Evolutionary conservation across 164 flowering plant genomes (phyloP).

Genomic region (Malania oleifera): DNA sequence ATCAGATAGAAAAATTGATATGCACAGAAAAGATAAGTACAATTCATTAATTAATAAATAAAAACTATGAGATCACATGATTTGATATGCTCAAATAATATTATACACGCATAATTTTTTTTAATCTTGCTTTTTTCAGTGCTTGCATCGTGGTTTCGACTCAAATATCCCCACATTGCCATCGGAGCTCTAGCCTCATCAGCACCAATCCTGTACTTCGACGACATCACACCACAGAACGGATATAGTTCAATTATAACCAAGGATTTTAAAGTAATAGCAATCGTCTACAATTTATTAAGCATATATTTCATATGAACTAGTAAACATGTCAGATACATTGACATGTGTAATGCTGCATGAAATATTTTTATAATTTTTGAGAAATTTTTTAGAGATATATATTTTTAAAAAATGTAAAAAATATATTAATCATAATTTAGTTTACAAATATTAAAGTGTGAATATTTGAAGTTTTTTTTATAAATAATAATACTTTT

Average conservation of each 20-base stretch:
- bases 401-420: too few relatives aligned
- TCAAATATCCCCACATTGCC: slow-evolving; percentile 61
- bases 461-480: too few relatives aligned
- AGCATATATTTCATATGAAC: too few relatives aligned
- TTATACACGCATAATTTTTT: too few relatives aligned
- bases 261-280: slow-evolving; percentile 39
- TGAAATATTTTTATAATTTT: neutral
- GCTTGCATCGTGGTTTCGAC: slow-evolving; percentile 72
- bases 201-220: slow-evolving; percentile 65
- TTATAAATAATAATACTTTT: too few relatives aligned
- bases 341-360: too few relatives aligned
- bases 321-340: too few relatives aligned
- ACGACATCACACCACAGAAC: slow-evolving; percentile 38
- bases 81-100: neutral
- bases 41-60: neutral
- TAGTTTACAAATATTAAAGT: too few relatives aligned
- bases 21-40: too few relatives aligned
- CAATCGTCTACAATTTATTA: neutral
- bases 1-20: too few relatives aligned
- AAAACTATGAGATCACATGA: neutral
- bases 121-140: slow-evolving; percentile 23
- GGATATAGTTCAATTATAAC: slow-evolving; percentile 36
- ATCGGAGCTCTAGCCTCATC: slow-evolving; percentile 71
- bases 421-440: too few relatives aligned
- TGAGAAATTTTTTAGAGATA: neutral